Evolutionary conservation across 2,329 filamentous ascomycete species (phyloP).

Genomic region (Neospermospora avenae): DNA sequence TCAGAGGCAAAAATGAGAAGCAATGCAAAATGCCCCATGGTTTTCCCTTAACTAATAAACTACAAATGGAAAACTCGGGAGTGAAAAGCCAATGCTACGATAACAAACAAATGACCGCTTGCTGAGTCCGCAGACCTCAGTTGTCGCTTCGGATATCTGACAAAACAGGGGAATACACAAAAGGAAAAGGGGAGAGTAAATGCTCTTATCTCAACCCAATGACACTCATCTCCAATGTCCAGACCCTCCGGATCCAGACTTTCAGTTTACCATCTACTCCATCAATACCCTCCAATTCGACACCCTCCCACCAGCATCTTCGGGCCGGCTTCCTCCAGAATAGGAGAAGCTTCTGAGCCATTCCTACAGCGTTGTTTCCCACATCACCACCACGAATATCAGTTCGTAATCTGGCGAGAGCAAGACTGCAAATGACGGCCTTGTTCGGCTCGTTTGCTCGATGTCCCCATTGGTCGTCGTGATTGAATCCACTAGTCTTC

Average conservation of each 20-base stretch:
- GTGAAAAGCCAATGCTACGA: constrained; percentile 2
- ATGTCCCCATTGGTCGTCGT: constrained; percentile 93
- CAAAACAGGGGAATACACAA: constrained; percentile 4
- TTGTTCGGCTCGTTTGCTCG: constrained; percentile 97
- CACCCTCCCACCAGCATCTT: constrained; percentile 98
- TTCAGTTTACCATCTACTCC: constrained; percentile 91
- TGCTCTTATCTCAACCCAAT: constrained; percentile 67
- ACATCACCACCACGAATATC: constrained; percentile 82
- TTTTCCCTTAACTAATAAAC: not conserved
- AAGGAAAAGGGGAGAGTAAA: not conserved
- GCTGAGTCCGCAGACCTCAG: constrained; percentile 8
- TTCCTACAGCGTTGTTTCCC: constrained; percentile 79
- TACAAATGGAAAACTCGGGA: constrained; percentile 7
- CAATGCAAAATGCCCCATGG: not conserved
- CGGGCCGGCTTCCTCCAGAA: constrained; percentile 98
- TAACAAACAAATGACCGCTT: constrained; percentile 13
- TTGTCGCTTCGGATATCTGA: constrained; percentile 12
- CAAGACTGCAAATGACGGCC: constrained; percentile 95
- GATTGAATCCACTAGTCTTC: constrained; percentile 78
- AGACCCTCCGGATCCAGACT: constrained; percentile 96
- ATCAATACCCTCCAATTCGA: constrained; percentile 84
- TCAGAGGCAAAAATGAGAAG: not conserved
- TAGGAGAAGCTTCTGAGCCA: constrained; percentile 95
- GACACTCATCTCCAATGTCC: constrained; percentile 98
- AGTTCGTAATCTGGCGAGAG: constrained; percentile 85